phyloP scores from a whole-genome alignment of 495 filamentous ascomycete species.

The Trichoderma reesei region DNA sequence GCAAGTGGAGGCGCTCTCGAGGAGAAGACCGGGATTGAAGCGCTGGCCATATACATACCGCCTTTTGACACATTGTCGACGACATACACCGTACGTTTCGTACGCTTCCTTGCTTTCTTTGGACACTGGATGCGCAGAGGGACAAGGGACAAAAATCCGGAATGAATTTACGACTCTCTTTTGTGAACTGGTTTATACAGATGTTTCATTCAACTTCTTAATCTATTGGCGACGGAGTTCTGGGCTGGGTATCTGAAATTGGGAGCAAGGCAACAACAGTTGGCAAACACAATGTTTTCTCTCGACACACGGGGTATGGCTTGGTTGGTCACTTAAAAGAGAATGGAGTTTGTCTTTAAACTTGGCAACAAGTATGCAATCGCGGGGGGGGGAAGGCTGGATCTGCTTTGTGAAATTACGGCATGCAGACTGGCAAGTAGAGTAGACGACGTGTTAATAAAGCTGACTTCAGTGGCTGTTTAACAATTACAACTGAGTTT shows the following conservation, averaged over 20 bases:
- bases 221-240: neutral
- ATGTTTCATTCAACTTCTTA: neutral
- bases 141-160: neutral
- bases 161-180: conserved; percentile 2
- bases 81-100: neutral
- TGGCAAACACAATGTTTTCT: neutral
- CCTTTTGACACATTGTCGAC: too few relatives aligned
- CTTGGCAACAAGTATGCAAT: neutral
- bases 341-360: neutral
- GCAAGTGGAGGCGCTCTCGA: neutral
- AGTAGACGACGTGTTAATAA: neutral
- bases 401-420: neutral
- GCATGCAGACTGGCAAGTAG: neutral
- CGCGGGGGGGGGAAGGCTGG: neutral
- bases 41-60: neutral
- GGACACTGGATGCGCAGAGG: neutral
- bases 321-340: neutral
- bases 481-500: neutral
- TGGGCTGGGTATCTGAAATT: neutral
- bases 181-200: neutral
- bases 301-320: neutral
- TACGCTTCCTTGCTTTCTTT: neutral
- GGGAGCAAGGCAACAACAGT: neutral
- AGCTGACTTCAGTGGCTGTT: neutral
- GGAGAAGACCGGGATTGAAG: neutral